phyloP scores from a whole-genome alignment of 164 flowering plant species.

The Stephania japonica region DNA sequence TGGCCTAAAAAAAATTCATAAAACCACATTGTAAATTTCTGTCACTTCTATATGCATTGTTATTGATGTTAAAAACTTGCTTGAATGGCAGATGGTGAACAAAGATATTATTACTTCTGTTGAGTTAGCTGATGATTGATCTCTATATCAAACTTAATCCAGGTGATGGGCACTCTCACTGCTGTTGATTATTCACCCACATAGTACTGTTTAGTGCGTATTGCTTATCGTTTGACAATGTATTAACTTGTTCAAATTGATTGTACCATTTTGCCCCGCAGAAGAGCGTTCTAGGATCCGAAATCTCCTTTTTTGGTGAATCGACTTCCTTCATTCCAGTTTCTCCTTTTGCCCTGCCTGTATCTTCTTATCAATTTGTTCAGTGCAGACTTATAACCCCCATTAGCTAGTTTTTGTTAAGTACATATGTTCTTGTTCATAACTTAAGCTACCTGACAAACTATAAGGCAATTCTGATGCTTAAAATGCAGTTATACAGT shows the following conservation, averaged over 20 bases:
- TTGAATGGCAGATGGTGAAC: slow-evolving; percentile 31
- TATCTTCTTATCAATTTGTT: neutral
- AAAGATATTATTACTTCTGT: slow-evolving; percentile 24
- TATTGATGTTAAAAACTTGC: neutral
- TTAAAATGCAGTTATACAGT: too few relatives aligned
- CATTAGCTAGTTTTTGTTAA: too few relatives aligned
- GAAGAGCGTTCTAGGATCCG: neutral
- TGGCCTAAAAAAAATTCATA: too few relatives aligned
- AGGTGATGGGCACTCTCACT: neutral
- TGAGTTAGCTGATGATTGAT: slow-evolving; percentile 23
- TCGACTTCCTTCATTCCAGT: neutral
- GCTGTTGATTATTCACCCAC: neutral
- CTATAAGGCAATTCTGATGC: too few relatives aligned
- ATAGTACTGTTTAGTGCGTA: neutral
- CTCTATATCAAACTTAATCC: neutral
- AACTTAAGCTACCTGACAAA: too few relatives aligned
- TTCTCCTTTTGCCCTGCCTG: neutral
- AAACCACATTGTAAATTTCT: too few relatives aligned
- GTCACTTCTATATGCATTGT: neutral
- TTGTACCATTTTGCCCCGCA: neutral
- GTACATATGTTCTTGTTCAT: too few relatives aligned
- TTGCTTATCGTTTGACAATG: neutral
- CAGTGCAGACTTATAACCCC: neutral
- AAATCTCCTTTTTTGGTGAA: neutral
- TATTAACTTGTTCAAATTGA: neutral